Evolutionary conservation across 495 filamentous ascomycete species (phyloP).

Genomic region (Astrothelium macrocarpum): DNA sequence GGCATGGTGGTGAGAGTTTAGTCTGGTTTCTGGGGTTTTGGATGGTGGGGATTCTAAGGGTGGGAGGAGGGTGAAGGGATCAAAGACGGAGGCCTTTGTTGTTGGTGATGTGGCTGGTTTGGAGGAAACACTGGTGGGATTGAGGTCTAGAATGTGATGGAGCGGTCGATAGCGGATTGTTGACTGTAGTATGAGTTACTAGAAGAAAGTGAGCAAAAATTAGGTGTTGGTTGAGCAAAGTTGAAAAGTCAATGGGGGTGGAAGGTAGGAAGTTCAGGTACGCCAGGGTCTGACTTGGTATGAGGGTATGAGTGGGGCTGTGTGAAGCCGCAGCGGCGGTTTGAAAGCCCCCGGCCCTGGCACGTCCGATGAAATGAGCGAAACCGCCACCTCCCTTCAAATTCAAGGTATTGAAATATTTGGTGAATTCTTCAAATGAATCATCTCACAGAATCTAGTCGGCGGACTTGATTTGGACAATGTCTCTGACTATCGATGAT

Average conservation of each 20-base stretch:
- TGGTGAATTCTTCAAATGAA: too few relatives aligned
- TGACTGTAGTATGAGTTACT: too few relatives aligned
- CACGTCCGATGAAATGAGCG: neutral
- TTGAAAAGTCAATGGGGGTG: neutral
- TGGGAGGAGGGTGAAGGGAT: neutral
- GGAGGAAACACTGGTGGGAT: too few relatives aligned
- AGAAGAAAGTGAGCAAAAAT: too few relatives aligned
- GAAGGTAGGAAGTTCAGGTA: conserved; percentile 1
- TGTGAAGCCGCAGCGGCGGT: conserved; percentile 3
- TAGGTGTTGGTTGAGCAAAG: neutral
- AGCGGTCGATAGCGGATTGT: too few relatives aligned
- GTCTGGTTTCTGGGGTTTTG: neutral
- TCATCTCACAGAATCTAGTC: too few relatives aligned
- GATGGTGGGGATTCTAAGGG: neutral
- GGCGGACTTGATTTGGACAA: too few relatives aligned
- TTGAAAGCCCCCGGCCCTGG: neutral
- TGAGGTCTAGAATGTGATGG: too few relatives aligned
- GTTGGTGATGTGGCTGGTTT: neutral
- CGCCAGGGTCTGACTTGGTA: neutral
- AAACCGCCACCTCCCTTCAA: neutral
- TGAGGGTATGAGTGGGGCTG: neutral
- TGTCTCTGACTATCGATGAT: too few relatives aligned
- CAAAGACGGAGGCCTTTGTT: neutral
- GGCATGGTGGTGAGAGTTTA: conserved; percentile 12
- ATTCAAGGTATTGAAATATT: neutral